phyloP scores from a whole-genome alignment of 73 alveolate genomes.

The Paramecium octaurelia region DNA sequence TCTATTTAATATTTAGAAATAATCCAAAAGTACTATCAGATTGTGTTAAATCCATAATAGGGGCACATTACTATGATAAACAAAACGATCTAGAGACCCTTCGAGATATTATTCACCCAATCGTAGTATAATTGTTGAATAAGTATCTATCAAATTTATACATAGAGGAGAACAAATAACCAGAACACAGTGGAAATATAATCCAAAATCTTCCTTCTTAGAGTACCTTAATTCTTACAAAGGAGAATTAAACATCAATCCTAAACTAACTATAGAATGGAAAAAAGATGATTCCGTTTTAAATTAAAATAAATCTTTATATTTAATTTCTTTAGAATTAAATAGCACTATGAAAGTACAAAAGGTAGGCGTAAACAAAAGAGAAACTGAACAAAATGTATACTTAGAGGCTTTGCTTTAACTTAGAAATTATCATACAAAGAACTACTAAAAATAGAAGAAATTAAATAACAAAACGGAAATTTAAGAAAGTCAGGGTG shows the following conservation, averaged over 20 bases:
- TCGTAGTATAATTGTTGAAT: not conserved
- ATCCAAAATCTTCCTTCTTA: slow-evolving; percentile 8
- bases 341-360: not conserved
- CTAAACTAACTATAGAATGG: not conserved
- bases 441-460: not conserved
- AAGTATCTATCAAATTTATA: not conserved
- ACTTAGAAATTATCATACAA: not conserved
- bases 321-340: not conserved
- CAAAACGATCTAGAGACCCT: not conserved
- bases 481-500: not conserved
- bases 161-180: not conserved
- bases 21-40: slow-evolving; percentile 18
- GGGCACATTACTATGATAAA: not conserved
- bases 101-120: not conserved
- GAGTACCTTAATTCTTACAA: not conserved
- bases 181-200: not conserved
- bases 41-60: not conserved
- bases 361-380: not conserved
- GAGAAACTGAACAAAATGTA: not conserved
- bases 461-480: not conserved
- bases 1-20: not conserved
- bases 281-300: not conserved
- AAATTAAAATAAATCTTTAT: not conserved
- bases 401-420: not conserved
- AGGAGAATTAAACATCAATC: not conserved